A percentile compares a stretch with the other conserved stretches of the same genome.
Conservation (phyloP, 352 stramenopile genomes). For the Phytophthora ramorum region DNA sequence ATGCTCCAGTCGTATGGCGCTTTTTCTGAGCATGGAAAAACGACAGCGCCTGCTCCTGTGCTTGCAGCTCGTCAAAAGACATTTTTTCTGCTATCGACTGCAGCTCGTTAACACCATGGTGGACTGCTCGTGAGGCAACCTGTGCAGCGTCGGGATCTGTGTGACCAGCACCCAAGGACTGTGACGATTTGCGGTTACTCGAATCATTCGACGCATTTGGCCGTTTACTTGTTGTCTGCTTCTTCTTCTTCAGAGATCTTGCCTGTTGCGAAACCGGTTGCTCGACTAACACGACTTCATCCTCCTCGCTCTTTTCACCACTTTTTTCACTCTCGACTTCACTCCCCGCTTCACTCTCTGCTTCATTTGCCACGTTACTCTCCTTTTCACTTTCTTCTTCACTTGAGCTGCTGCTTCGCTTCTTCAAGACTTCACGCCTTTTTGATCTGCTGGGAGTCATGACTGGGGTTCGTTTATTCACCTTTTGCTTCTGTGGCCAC, state of each 20-base stretch:
- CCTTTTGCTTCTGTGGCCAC: not conserved
- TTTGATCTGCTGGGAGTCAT: constrained; percentile 3
- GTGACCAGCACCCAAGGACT: not conserved
- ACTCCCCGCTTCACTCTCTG: constrained; percentile 9
- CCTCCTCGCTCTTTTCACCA: constrained; percentile 16
- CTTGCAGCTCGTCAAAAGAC: constrained; percentile 54
- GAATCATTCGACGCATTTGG: not conserved
- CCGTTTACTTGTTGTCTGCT: not conserved
- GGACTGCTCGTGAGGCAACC: not conserved
- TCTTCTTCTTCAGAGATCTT: constrained; percentile 14
- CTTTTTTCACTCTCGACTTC: constrained; percentile 11
- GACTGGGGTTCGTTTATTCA: not conserved
- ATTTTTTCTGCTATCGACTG: constrained; percentile 46
- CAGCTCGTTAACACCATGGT: constrained; percentile 22
- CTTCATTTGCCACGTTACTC: constrained; percentile 17
- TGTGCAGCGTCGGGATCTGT: constrained; percentile 7
- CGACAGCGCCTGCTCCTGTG: constrained; percentile 52
- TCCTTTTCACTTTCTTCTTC: constrained; percentile 18
- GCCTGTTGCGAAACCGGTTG: not conserved
- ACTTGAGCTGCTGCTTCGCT: constrained; percentile 24
- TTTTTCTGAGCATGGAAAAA: constrained; percentile 51
- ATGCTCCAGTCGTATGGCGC: constrained; percentile 4
- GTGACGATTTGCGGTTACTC: constrained; percentile 9
- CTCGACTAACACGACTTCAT: constrained; percentile 6
- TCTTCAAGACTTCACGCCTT: not conserved